Evolutionary conservation across 176 grass and related monocot species (phyloP), one percentile per base, ranked within the genome.

Genomic region (Dendrocalamus sinicus): DNA sequence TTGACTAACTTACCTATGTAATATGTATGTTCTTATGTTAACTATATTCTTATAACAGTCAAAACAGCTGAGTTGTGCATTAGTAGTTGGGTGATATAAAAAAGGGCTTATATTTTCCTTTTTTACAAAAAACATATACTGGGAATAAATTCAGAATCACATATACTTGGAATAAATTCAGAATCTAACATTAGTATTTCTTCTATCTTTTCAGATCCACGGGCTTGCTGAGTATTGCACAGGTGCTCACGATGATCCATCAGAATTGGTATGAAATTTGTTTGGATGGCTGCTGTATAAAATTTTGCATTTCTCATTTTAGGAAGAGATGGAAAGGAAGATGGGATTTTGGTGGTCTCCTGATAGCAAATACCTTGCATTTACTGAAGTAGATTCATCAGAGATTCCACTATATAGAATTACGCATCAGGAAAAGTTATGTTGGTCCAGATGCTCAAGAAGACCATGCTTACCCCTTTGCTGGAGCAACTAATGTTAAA

Each of bases 321-420:
- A 99, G 97, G 97, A 99, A 90, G 97, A 99, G 85, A 99, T 99
- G 97, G 97, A 99, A 79, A 86, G 97, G 86, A 99, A 99, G 85
- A 91, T 91, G 74, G 97, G 97, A 78, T 99, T 99, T 80, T 99
- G 97, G 97, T 99, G 97, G 97, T 96, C 97, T 89, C 90, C 92
- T 82, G 90, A 99, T 84, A 96, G 94, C 83, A 94, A 90, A 88
- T 90, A 88, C 85, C 84, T 99, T 85, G 90, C 94, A 47, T 96
- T 96, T 71, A 89, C 92, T 74, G 97, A 99, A 91, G 92, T 94
- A 74, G 94, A 99, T 78, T 96, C 97, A 76, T 87, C 97, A 73
- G 86, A 91, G 39, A 99, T 99, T 83, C 94, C 94, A 88, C 85
- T 96, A 43, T 99, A 92, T 79, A 95, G 94, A 92, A 99, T 99